Conservation (phyloP, 1,284 basidiomycete species). For the Moesziomyces antarcticus region DNA sequence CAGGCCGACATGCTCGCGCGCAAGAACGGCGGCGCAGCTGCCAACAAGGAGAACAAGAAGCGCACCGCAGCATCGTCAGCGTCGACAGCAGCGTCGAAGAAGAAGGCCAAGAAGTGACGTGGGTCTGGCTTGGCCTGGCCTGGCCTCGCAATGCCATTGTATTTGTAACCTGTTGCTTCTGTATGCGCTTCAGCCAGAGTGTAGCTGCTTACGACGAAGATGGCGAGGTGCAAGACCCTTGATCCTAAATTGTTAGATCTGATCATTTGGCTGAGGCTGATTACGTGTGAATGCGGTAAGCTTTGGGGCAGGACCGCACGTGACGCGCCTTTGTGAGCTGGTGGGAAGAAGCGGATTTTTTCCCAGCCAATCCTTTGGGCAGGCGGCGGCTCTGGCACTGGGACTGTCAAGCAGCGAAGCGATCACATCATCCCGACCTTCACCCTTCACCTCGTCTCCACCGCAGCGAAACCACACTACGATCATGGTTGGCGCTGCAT, state of each 20-base stretch:
- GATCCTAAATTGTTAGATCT: no score
- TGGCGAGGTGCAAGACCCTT: no score
- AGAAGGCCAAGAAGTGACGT: constrained; percentile 39
- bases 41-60: constrained; percentile 40
- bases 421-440: background rate
- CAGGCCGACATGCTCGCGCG: constrained; percentile 50
- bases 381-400: background rate
- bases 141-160: constrained; percentile 1
- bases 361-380: constrained; percentile 11
- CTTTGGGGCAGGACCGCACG: constrained; percentile 10
- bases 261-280: background rate
- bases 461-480: background rate
- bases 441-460: constrained; percentile 5
- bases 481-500: constrained; percentile 22
- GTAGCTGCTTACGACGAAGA: no score
- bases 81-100: constrained; percentile 19
- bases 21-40: constrained; percentile 13
- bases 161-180: constrained; percentile 11
- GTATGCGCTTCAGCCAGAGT: background rate
- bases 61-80: constrained; percentile 6
- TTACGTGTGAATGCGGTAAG: background rate
- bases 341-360: constrained; percentile 39
- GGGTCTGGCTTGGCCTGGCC: background rate
- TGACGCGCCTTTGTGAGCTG: constrained; percentile 15
- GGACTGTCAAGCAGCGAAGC: background rate